Percentiles rank a stretch among this genome's conserved stretches.
Conservation (phyloP, 169 alveolate species). For the Plasmodium reichenowi region DNA sequence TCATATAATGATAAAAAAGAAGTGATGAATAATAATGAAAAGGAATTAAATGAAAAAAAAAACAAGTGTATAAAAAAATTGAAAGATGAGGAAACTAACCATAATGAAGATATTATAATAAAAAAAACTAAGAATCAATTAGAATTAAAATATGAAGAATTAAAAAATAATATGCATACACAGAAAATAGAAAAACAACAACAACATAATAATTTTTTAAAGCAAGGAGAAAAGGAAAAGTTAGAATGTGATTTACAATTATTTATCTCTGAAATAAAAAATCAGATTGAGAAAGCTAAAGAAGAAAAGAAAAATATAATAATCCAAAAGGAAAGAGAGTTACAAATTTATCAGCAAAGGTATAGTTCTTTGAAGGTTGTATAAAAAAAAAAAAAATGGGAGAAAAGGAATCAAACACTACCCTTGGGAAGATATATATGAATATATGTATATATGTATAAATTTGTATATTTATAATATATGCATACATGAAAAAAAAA, state of each 20-base stretch:
- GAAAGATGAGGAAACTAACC: neutral
- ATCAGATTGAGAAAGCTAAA: conserved; percentile 26
- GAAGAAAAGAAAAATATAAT: conserved; percentile 32
- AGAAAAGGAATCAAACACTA: too few relatives aligned
- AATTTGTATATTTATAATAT: neutral
- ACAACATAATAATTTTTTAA: conserved; percentile 63
- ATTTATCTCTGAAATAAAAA: conserved; percentile 35
- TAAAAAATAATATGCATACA: conserved; percentile 16
- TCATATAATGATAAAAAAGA: conserved; percentile 1
- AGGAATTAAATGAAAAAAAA: conserved; percentile 4
- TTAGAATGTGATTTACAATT: conserved; percentile 47
- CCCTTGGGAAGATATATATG: neutral
- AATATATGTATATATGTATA: neutral
- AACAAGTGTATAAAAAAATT: conserved; percentile 6
- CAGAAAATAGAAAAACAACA: conserved; percentile 39
- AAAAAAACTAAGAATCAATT: conserved; percentile 20
- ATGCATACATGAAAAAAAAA: neutral
- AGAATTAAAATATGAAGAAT: conserved; percentile 33
- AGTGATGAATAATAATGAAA: neutral
- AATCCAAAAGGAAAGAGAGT: conserved; percentile 24
- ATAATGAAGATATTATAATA: neutral
- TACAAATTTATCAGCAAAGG: conserved; percentile 29
- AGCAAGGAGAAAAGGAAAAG: conserved; percentile 71
- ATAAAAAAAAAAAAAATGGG: neutral
- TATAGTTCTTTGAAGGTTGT: conserved; percentile 35